phyloP scores from a whole-genome alignment of 2,329 filamentous ascomycete genomes.

The Cucurbitaria berberidis region DNA sequence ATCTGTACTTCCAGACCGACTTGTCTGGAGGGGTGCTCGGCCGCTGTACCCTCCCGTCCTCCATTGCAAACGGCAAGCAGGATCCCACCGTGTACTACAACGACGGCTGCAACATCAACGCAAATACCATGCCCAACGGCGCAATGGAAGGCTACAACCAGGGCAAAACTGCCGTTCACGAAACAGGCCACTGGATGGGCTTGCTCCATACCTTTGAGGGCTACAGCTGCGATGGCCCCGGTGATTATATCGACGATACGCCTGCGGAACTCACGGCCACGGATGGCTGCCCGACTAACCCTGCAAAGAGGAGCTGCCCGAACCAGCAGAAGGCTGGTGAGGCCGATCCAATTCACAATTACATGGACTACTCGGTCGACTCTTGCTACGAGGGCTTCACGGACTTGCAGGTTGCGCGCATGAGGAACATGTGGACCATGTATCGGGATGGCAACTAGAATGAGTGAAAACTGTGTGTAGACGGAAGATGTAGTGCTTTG shows the following conservation, averaged over 20 bases:
- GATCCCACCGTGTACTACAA: constrained; percentile 53
- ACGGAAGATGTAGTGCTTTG: not conserved
- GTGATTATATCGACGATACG: constrained; percentile 55
- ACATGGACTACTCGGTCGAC: constrained; percentile 66
- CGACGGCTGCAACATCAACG: constrained; percentile 65
- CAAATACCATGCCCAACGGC: constrained; percentile 63
- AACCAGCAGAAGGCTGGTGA: constrained; percentile 40
- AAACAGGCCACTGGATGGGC: constrained; percentile 57
- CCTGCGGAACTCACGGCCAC: constrained; percentile 54
- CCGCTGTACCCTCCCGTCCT: constrained; percentile 58
- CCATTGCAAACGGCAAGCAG: constrained; percentile 48
- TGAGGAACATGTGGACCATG: constrained; percentile 59
- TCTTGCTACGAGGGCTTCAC: constrained; percentile 62
- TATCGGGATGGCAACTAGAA: constrained; percentile 47
- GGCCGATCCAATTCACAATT: constrained; percentile 62
- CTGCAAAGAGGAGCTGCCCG: constrained; percentile 60
- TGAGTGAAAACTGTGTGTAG: not conserved
- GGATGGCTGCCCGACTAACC: constrained; percentile 59
- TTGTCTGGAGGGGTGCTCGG: constrained; percentile 58
- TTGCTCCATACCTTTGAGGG: constrained; percentile 57
- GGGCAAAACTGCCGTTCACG: constrained; percentile 56
- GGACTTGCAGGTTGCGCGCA: constrained; percentile 56
- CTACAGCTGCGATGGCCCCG: constrained; percentile 52
- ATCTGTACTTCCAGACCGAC: constrained; percentile 66
- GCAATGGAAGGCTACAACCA: constrained; percentile 56